Base-by-base conservation (phyloP, 768 basidiomycete species). In the Trametes cingulata region DNA sequence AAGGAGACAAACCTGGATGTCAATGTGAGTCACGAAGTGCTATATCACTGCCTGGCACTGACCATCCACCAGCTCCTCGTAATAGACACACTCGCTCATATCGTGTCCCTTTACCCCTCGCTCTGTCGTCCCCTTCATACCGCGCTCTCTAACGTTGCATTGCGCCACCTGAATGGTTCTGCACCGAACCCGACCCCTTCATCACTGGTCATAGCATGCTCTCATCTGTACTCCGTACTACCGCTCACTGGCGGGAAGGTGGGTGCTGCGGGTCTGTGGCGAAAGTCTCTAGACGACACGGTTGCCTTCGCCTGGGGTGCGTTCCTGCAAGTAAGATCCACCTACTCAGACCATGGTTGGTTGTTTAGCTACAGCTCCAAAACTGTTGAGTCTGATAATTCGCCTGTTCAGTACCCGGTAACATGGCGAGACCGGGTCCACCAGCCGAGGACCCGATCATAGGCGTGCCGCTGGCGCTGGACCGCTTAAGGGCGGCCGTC, bases 191-290 rank as follows among this genome's bases (percentile, higher is more conserved):
- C 81, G 1, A 78, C 76, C 3, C 75, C 78, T 49, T 29, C 52
- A 17, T 57, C 68, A 22, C 65, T 87, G 6, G 60, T 84, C 0
- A 64, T 74, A 41, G 77, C 84, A 14, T 80, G 86, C 2, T 84
- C 85, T 6, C 69, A 74, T 19, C 77, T 94, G 20, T 89, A 87
- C 58, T 74, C 85, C 3, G 73, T 78, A 22, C 77, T 94, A 6
- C 87, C 87, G 71, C 73, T 83, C 27, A 86, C 88, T 0, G 90
- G 90, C 20, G 92, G 93, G 8, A 94, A 92, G 72, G 85, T 90
- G 9, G 89, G 87, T 24, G 85, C 86, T 15, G 78, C 84, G 12
- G 82, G 77, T 52, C 66, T 88, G 6, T 94, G 92, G 92, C 80
- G 86, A 63, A 91, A 88, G 66, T 85, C 84, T 15, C 59, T 93